phyloP scores from a whole-genome alignment of 2,329 filamentous ascomycete species.

The Achaetomium macrosporum region DNA sequence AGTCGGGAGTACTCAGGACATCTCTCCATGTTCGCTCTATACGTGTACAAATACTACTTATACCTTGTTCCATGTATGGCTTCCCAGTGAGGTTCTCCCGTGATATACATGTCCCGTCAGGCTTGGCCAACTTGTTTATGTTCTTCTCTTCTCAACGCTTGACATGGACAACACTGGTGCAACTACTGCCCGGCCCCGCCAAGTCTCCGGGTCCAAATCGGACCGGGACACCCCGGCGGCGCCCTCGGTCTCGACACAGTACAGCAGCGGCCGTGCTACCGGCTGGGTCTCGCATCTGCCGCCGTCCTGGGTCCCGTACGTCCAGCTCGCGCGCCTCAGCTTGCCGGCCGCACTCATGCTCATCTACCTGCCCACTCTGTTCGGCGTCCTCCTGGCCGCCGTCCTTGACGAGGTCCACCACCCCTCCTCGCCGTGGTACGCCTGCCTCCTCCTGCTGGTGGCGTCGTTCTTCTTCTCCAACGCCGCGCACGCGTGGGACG shows the following conservation, averaged over 20 bases:
- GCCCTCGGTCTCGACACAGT: background rate
- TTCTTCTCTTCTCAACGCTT: background rate
- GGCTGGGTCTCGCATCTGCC: background rate
- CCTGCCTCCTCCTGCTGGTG: conserved; percentile 18
- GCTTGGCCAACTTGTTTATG: background rate
- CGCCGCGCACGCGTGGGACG: conserved; percentile 33
- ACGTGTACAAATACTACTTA: too few species aligned
- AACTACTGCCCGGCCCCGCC: background rate
- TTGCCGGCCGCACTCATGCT: background rate
- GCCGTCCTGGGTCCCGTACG: background rate
- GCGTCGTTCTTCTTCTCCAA: conserved; percentile 31
- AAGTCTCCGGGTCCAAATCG: background rate
- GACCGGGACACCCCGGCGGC: background rate
- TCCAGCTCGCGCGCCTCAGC: conserved; percentile 4
- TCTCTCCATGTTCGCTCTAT: too few species aligned
- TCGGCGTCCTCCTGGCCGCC: background rate
- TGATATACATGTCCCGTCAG: too few species aligned
- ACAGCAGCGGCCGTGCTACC: background rate
- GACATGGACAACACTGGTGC: background rate
- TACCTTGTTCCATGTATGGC: too few species aligned
- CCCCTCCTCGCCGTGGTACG: background rate
- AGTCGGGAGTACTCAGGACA: too few species aligned
- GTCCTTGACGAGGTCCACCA: background rate
- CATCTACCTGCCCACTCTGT: background rate
- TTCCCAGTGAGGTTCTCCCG: too few species aligned